Base-by-base conservation (phyloP, 2,329 filamentous ascomycete genomes). In the Arachnopeziza araneosa region DNA sequence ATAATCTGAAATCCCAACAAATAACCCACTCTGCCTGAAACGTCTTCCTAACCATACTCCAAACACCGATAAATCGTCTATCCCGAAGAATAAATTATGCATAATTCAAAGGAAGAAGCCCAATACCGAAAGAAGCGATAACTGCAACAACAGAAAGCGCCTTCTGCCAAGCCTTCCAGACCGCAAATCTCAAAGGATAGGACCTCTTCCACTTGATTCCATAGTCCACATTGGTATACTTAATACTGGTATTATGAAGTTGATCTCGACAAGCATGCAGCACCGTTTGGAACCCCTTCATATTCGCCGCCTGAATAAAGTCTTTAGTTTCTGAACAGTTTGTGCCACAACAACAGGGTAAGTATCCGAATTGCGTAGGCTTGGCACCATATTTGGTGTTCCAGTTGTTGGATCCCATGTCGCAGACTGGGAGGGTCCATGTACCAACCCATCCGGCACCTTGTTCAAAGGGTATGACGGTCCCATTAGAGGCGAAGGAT, bases 191-290 rank as follows among this genome's bases (percentile, higher is more conserved):
- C 26, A 55, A 23, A 21, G 53, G 53, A 21, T 44, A 55, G 17
- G 19, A 22, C 24, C 32, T 55, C 53, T 55, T 55, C 53, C 53
- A 55, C 53, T 48, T 48, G 19, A 55, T 44, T n/a, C 53, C 53
- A 23, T 55, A 55, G 12, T 55, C 53, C 10, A 55, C 53, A 55
- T 55, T 30, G 2, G 26, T 17, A 23, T 55, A 55, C 9, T 21
- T 24, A 23, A 55, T 55, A 44, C 26, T 48, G 7, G 53, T 48
- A 9, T 48, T 48, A 14, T 44, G 17, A 8, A 55, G 32, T 22
- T 55, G 53, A 2, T 8, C 26, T 21, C 24, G 26, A 48, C 53
- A 55, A 9, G 53, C 53, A 48, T 55, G 53, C n/a, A 55, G 21
- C 3, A 55, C 26, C 2, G 53, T 55, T n/a, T 55, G 53, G 24